Evolutionary conservation across 2,329 filamentous ascomycete genomes (phyloP).

Genomic region (Stemphylium lycopersici): DNA sequence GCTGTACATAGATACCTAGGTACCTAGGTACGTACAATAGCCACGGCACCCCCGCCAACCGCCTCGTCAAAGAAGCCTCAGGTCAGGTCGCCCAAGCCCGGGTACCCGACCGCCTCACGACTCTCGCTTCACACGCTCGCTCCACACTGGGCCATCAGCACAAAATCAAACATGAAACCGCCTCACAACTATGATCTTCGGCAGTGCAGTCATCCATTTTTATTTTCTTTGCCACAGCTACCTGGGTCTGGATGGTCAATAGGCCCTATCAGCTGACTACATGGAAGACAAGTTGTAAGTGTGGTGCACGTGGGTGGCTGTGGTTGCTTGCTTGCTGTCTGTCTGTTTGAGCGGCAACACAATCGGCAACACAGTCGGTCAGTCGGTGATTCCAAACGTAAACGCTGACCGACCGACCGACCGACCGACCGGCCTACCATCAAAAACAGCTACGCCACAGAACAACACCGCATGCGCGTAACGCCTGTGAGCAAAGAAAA

Average conservation of each 20-base stretch:
- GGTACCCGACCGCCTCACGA: slow-evolving; percentile 3
- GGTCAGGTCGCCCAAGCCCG: background rate
- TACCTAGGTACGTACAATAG: slow-evolving; percentile 7
- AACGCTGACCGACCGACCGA: no score
- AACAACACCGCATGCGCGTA: slow-evolving; percentile 15
- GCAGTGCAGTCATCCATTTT: slow-evolving; percentile 7
- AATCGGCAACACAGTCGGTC: background rate
- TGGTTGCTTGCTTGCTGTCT: no score
- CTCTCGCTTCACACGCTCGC: background rate
- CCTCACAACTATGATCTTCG: background rate
- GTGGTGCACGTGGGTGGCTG: background rate
- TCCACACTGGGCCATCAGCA: slow-evolving; percentile 5
- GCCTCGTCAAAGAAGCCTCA: slow-evolving; percentile 10
- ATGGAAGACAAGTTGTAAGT: background rate
- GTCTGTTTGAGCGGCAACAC: background rate
- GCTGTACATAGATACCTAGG: slow-evolving; percentile 5
- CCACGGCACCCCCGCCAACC: slow-evolving; percentile 21
- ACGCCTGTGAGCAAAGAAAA: slow-evolving; percentile 1
- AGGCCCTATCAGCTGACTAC: slow-evolving; percentile 14
- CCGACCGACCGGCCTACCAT: no score
- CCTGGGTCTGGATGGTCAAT: background rate
- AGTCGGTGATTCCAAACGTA: no score
- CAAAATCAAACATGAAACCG: slow-evolving; percentile 23
- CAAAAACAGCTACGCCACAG: slow-evolving; percentile 6
- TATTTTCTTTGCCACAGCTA: background rate